A percentile compares a stretch with the other conserved stretches of the same genome.
These are phyloP conservation scores for cucumber (Cucumis sativus) DNA, from an alignment of 306 rosid genomes.

Conservation along the genomic window Cucumber_9930_V3 NC_026661.2:3541501-3542000, in stretches of 20 bases:
- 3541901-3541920: slow-evolving; percentile 6
- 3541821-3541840: neutral
- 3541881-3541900: neutral
- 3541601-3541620: neutral
- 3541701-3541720: neutral
- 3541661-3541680: neutral
- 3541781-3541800: neutral
- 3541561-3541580: neutral
- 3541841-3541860: slow-evolving; percentile 31
- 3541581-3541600: neutral
- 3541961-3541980: neutral
- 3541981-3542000: neutral
- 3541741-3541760: neutral
- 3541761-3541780: neutral
- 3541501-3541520: neutral
- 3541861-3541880: neutral
- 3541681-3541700: neutral
- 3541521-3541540: neutral
- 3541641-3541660: neutral
- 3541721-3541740: slow-evolving; percentile 4
- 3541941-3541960: neutral
- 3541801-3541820: slow-evolving; percentile 2
- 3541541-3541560: neutral
- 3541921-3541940: neutral
- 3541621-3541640: neutral